A percentile compares a stretch with the other conserved stretches of the same genome.
Evolutionary conservation across 495 filamentous ascomycete genomes (phyloP).

Genomic region (Talaromyces wortmannii): DNA sequence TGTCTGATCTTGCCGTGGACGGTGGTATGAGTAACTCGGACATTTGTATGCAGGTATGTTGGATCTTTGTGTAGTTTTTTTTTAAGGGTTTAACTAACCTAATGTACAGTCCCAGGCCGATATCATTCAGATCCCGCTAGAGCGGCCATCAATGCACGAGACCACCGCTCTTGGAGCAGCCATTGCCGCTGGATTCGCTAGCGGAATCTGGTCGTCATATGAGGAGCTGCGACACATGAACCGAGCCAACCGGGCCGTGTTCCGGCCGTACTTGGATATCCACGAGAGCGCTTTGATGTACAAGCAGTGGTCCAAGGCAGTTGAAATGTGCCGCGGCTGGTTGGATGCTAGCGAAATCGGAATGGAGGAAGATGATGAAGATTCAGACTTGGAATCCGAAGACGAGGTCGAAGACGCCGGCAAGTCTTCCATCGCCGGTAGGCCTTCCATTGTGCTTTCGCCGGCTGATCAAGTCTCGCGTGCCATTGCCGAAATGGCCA

Average conservation of each 20-base stretch:
- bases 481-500: not conserved
- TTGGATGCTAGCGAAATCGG: slow-evolving; percentile 10
- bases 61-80: not conserved
- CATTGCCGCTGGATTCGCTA: slow-evolving; percentile 86
- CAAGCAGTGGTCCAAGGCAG: slow-evolving; percentile 73
- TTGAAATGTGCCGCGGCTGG: slow-evolving; percentile 84
- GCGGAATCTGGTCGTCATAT: slow-evolving; percentile 73
- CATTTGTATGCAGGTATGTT: slow-evolving; percentile 73
- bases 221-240: slow-evolving; percentile 77
- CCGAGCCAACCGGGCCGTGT: slow-evolving; percentile 61
- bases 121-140: slow-evolving; percentile 36
- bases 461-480: not conserved
- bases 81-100: not conserved
- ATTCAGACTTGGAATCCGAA: no score
- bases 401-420: not conserved
- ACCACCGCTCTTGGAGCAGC: slow-evolving; percentile 90
- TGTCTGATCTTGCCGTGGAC: slow-evolving; percentile 79
- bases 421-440: not conserved
- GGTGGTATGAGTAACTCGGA: slow-evolving; percentile 93
- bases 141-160: slow-evolving; percentile 68
- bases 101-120: slow-evolving; percentile 30
- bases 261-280: slow-evolving; percentile 57
- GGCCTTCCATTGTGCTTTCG: not conserved
- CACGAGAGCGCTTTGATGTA: slow-evolving; percentile 61
- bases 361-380: slow-evolving; percentile 3